Base-by-base conservation (phyloP, 805 yeast genomes). In the Schwanniomyces pseudopolymorphus region DNA sequence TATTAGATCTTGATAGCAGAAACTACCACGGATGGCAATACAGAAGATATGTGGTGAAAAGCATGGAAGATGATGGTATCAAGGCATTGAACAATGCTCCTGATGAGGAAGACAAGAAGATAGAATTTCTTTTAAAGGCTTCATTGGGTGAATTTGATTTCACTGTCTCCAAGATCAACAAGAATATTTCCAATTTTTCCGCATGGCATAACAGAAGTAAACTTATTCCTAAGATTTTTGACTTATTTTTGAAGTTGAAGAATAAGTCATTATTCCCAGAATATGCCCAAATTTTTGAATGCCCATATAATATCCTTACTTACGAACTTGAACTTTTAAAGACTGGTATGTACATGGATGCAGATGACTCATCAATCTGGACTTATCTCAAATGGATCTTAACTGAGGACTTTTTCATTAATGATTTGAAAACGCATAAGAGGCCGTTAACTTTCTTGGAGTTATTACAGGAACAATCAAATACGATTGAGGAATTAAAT, bases 11-110 rank as follows among this genome's bases (percentile, higher is more conserved):
- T 42, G 99, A 94, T 60, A 74, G 87, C 14, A 78, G 99, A 55
- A 94, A 94, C 62, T 94, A 77, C 64, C 97, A 91, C 63, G 98
- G 96, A 1, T 92, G 99, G 99, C 89, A 87, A 41, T 94, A 94
- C 63, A 74, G 99, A 58, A 74, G 98, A 47, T 79, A 79, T 45
- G 81, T 94, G 5, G 79, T 88, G 4, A 58, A 60, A 3, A 66
- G 70, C 61, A 42, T 59, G 63, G 73, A 68, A 47, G 51, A 49
- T 20, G 39, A 38, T 20, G 25, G 25, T 36, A 13, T 36, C 5
- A 38, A n/a, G n/a, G 8, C 28, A 16, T 38, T 38, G 28, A 10
- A 20, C 5, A 17, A 19, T 20, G 25, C 2, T 2, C 3, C 9
- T 9, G 36, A 45, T 4, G 45, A 27, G 9, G 40, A 53, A 9